Conservation (phyloP, 2,329 filamentous ascomycete species). For the Botrytis byssoidea region DNA sequence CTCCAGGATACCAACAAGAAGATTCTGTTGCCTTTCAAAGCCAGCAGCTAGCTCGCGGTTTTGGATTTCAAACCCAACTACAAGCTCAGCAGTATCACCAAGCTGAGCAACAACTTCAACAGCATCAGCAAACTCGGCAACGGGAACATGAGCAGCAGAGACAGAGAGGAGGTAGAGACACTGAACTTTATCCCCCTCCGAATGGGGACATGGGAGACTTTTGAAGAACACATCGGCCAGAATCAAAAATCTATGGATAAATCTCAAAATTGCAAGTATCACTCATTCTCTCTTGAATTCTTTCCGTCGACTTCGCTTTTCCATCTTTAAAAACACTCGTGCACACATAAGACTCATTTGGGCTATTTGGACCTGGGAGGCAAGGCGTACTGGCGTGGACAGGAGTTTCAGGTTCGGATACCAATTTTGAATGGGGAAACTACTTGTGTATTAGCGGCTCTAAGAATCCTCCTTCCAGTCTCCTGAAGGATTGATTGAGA, state of each 20-base stretch:
- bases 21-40: not conserved
- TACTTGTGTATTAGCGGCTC: not conserved
- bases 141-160: not conserved
- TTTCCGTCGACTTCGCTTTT: conserved; percentile 7
- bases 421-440: conserved; percentile 5
- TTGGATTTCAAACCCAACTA: not conserved
- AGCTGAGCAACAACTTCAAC: not conserved
- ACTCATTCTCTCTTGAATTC: not conserved
- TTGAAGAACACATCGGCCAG: not conserved
- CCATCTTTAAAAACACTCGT: not conserved
- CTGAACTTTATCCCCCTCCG: not conserved
- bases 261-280: conserved; percentile 11
- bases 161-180: not conserved
- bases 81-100: not conserved
- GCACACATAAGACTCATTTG: not conserved
- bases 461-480: not conserved
- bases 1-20: not conserved
- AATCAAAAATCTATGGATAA: not conserved
- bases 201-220: not conserved
- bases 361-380: conserved; percentile 13
- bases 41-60: not conserved
- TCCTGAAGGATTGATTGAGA: not conserved
- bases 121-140: not conserved
- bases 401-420: not conserved
- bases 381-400: conserved; percentile 4